Base-by-base conservation (phyloP, 306 rosid species). In the Nissolia schottii region DNA sequence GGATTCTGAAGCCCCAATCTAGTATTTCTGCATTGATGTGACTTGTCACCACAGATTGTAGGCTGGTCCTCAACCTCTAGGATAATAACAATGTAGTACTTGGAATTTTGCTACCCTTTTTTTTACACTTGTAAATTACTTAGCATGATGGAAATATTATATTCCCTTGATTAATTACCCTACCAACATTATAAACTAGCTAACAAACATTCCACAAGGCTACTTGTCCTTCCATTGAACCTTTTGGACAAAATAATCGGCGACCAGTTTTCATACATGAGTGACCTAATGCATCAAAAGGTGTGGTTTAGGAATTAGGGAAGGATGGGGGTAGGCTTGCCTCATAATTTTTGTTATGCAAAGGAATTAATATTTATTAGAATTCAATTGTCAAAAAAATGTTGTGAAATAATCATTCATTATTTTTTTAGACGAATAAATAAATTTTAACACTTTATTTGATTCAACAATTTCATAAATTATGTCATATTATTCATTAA, bases 41-140 rank as follows among this genome's bases (percentile, higher is more conserved):
- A 68, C 65, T 48, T 55, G 24, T 62, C 69, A 82, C 66, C 29
- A 19, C 6, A 1, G 11, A 55, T 62, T 77, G 29, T 74, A 80
- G 50, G 46, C 10, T 80, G 73, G 62, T 80, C 76, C 79, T 7
- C 43, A 14, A n/a, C 23, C 23, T 28, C 64, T 61, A 15, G 6
- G 8, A 15, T 23, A 55, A 54, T 25, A 29, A 57, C 64, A 14
- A 0, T 0, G 0, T 20, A 3, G 20, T 43, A 28, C 1, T 5
- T 6, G 23, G n/a, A n/a, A n/a, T n/a, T n/a, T n/a, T 16, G 19
- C 7, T 28, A 75, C 7, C 27, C 19, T 24, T 49, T 12, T n/a
- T n/a, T n/a, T n/a, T n/a, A n/a, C n/a, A 16, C 5, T 13, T 40
- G 11, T 7, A 2, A 29, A 41, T 28, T 54, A 12, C 20, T 51